Base-by-base conservation (phyloP, 345 rosid species). In the Gossypium bickii region DNA sequence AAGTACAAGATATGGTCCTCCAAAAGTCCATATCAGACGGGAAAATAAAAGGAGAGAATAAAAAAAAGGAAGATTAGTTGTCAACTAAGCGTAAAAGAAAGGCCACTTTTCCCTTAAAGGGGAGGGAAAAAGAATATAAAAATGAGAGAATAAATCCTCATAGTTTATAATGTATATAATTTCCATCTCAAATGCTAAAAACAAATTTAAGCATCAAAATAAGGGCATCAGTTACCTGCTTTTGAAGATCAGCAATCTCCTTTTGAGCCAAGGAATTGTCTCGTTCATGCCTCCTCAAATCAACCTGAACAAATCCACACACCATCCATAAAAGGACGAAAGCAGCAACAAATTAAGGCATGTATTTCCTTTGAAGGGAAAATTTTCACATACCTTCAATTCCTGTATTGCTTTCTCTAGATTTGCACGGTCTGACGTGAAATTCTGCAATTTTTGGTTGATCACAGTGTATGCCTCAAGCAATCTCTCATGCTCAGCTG, bases 401-500 rank as follows among this genome's bases (percentile, higher is more conserved):
- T 88, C 93, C 86, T 79, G 78, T 53, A 90, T 87, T 59, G 76
- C 80, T 82, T 89, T 95, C 88, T 93, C 94, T 71, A 90, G 81
- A 75, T 85, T 86, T 77, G 86, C 79, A 82, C 83, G 91, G 57
- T 91, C 98, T 70, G 90, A 89, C 3, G 80, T 74, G 60, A 89
- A 90, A 55, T 84, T 86, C 86, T 89, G 96, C 78, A 95, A 84
- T 71, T 89, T 95, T 74, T 89, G 89, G 77, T 84, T 89, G 73
- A 95, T 87, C 51, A 85, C 45, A 67, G 93, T 80, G 80, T 93
- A 89, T 15, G 98, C 92, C 74, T 91, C 98, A 72, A 75, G 87
- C 92, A 91, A 89, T 82, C 90, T 87, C 74, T 93, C 98, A 85
- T 95, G 87, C 74, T 95, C 97, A 78, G 84, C 99, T 95, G 89